Percentiles rank a stretch among this genome's conserved stretches.
These are phyloP conservation scores for Neofusicoccum sp. DNA, from an alignment of 2,329 filamentous ascomycete species.

Conservation along the genomic window DNA sequence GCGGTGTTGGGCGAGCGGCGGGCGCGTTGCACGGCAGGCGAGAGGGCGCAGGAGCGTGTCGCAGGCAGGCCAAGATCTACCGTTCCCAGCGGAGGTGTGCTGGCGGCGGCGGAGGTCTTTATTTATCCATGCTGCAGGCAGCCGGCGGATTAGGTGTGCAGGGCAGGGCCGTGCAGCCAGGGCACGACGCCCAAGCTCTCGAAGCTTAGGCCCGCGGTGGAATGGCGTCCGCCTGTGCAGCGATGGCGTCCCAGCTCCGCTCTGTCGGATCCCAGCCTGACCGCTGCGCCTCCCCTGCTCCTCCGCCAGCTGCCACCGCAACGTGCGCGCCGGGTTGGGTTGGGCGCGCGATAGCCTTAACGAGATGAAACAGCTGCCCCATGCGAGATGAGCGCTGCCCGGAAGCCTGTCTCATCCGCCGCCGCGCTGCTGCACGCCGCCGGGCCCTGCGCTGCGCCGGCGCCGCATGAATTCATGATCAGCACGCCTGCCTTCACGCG, in stretches of 20 bases:
- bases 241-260: conserved; percentile 7
- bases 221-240: conserved; percentile 1
- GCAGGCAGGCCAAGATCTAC: background rate
- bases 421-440: background rate
- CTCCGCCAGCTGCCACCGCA: conserved; percentile 8
- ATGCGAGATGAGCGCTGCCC: conserved; percentile 16
- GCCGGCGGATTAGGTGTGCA: conserved; percentile 7
- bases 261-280: conserved; percentile 4
- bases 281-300: conserved; percentile 9
- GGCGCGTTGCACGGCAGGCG: background rate
- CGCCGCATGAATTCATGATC: background rate
- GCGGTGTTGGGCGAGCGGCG: background rate
- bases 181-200: background rate
- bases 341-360: conserved; percentile 12
- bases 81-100: background rate
- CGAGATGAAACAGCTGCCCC: conserved; percentile 17
- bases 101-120: conserved; percentile 7
- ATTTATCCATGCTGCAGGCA: conserved; percentile 15
- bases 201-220: background rate
- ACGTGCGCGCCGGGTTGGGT: conserved; percentile 5
- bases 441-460: background rate
- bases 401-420: background rate
- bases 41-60: background rate
- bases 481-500: background rate
- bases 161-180: background rate